Evolutionary conservation across 345 rosid genomes (phyloP).

Genomic region (Eucalyptus cloeziana): DNA sequence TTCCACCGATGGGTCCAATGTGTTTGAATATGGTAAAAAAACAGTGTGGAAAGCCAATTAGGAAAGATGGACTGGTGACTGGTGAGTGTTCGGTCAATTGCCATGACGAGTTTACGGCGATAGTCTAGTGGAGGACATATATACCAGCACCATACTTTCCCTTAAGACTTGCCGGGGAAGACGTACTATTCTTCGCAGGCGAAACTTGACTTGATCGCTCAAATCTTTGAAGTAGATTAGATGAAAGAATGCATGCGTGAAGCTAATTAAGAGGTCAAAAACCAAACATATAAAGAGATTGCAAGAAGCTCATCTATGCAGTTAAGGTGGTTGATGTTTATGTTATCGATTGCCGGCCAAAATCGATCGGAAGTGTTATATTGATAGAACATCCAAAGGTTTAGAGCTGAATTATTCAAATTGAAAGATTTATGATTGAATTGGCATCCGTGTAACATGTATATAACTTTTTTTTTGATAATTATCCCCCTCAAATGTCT

Average conservation of each 20-base stretch:
- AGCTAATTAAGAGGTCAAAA: background rate
- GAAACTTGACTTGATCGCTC: background rate
- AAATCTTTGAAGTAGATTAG: background rate
- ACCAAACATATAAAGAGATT: background rate
- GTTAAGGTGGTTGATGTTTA: background rate
- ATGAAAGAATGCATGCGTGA: background rate
- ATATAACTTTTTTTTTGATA: background rate
- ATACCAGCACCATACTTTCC: background rate
- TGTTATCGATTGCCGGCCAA: rapidly evolving
- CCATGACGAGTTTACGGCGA: background rate
- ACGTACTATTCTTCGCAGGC: background rate
- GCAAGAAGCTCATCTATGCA: background rate
- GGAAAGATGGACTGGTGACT: background rate
- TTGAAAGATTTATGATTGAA: background rate
- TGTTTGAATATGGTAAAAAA: background rate
- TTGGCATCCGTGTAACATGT: background rate
- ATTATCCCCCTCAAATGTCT: background rate
- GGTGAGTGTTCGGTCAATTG: background rate
- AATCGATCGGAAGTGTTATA: background rate
- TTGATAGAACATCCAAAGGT: background rate
- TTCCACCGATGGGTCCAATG: constrained; percentile 29
- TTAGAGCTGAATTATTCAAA: background rate
- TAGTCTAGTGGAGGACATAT: background rate
- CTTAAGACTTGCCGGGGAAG: background rate
- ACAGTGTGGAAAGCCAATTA: background rate